Percentiles rank a stretch among this genome's conserved stretches.
Conservation (phyloP, 805 yeast genomes). For the Teunomyces aglyptinius region DNA sequence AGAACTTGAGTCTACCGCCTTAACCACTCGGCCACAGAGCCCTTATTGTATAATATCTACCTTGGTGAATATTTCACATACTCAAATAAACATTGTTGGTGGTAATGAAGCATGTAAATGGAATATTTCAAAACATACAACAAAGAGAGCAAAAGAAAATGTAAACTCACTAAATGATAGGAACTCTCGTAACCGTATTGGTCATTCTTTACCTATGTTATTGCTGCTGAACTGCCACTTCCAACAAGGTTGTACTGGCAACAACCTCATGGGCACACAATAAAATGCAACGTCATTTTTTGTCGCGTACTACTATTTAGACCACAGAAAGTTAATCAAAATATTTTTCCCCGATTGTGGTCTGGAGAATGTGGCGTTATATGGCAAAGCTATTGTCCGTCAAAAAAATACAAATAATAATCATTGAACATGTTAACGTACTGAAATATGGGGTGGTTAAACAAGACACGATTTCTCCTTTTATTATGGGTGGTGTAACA, state of each 20-base stretch:
- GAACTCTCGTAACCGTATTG: no score
- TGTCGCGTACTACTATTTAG: no score
- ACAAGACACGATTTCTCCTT: no score
- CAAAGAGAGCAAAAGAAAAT: no score
- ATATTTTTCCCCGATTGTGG: background rate
- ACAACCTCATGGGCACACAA: background rate
- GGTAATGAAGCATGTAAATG: no score
- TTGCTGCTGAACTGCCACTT: no score
- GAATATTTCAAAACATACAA: no score
- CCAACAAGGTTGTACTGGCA: background rate
- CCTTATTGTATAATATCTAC: background rate
- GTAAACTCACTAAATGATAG: no score
- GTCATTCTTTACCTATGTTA: no score
- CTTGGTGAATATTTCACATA: background rate
- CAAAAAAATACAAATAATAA: background rate
- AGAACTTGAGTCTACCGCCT: slow-evolving; percentile 5
- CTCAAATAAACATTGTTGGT: no score
- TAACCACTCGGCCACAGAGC: slow-evolving; percentile 6
- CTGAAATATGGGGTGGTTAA: background rate
- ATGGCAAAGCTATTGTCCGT: background rate
- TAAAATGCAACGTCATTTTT: no score
- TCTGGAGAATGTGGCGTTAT: background rate
- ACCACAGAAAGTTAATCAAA: background rate
- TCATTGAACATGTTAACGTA: no score
- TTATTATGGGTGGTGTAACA: background rate